Evolutionary conservation across 306 rosid genomes (phyloP).

Genomic region (Morella rubra): DNA sequence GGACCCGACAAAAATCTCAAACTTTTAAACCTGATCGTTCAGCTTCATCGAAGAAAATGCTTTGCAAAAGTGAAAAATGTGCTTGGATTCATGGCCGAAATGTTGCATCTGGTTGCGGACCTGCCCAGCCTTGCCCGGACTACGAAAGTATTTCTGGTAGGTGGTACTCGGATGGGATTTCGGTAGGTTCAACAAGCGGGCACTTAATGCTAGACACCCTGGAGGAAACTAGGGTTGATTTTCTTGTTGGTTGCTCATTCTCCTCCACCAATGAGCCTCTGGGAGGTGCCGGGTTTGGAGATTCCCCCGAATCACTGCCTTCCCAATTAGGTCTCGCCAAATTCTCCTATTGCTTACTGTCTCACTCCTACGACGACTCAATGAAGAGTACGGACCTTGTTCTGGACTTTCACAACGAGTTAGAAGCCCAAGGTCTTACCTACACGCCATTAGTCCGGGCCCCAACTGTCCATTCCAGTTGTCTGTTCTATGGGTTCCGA

Average conservation of each 20-base stretch:
- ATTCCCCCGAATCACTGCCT: neutral
- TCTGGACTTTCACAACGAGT: neutral
- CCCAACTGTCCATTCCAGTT: neutral
- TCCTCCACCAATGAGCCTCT: neutral
- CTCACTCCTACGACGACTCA: neutral
- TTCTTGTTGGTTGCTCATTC: constrained; percentile 9
- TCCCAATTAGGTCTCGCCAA: constrained; percentile 10
- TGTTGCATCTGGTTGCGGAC: neutral
- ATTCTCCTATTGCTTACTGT: constrained; percentile 17
- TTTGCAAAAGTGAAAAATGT: neutral
- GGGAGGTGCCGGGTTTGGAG: neutral
- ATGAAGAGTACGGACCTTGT: neutral
- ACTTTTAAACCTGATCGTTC: neutral
- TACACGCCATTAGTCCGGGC: neutral
- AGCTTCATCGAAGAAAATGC: neutral
- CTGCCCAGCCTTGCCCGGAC: neutral
- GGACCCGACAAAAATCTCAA: too few species aligned
- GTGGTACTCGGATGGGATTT: neutral
- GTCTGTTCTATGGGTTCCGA: neutral
- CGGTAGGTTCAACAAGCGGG: neutral
- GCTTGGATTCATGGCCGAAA: neutral
- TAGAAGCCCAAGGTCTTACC: neutral
- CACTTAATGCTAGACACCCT: neutral
- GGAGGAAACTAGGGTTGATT: neutral
- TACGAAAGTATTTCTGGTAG: neutral